Base-by-base conservation (phyloP, 345 rosid genomes). In the Rhodomyrtus tomentosa region DNA sequence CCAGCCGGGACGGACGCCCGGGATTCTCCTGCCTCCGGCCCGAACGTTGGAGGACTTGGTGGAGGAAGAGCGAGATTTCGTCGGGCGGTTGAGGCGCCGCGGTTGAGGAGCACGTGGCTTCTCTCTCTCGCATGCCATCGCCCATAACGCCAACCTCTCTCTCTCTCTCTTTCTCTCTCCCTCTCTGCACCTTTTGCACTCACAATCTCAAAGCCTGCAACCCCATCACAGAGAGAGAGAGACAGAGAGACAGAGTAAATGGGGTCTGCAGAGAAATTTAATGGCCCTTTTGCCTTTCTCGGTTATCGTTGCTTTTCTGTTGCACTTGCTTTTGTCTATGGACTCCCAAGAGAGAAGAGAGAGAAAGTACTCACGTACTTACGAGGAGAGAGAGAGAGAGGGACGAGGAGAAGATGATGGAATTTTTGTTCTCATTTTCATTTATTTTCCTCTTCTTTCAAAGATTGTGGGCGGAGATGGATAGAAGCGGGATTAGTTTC, bases 21-120 rank as follows among this genome's bases (percentile, higher is more conserved):
- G n/a, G 68, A 42, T 16, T 15, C n/a, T 18, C 59, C 56, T 72
- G 83, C 84, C 74, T 87, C 62, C 74, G 87, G 87, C 89, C 83
- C 82, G 98, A 93, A 81, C 90, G 93, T 82, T 87, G 91, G 14
- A 93, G 87, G 88, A 94, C 88, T 80, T 94, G 98, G 48, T 89
- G 91, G 80, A 95, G 92, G 83, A 94, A 87, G 87, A 84, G 85
- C 29, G 98, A 93, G 85, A 94, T 89, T 12, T 95, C 95, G 86
- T 94, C 93, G 21, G 93, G 88, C 55, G 90, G 55, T 82, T 82
- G 86, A 86, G 89, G 29, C 56, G 82, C 82, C 80, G 87, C 84
- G 8, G 81, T 58, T 16, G 91, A 85, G 22, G 91, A 85, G 79
- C 76, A 68, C 22, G 76, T 32, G 45, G 76, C 45, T 20, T 68